A percentile compares a stretch with the other conserved stretches of the same genome.
Conservation (phyloP, 2,329 filamentous ascomycete genomes). For the Metarhizium album region DNA sequence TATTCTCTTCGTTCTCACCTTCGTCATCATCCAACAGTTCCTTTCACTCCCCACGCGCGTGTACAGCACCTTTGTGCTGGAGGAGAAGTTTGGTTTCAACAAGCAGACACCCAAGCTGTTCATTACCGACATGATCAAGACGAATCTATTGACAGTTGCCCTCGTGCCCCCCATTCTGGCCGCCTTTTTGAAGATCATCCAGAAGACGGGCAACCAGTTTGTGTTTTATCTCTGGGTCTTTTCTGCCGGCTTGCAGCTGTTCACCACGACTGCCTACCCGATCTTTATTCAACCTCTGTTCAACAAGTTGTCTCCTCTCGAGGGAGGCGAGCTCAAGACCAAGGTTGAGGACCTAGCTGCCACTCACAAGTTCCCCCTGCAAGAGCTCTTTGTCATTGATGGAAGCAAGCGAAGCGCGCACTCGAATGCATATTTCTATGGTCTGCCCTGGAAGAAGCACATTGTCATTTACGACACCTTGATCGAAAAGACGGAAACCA, state of each 20-base stretch:
- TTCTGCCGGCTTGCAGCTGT: slow-evolving; percentile 77
- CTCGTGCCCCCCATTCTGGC: slow-evolving; percentile 82
- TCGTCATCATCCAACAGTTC: slow-evolving; percentile 71
- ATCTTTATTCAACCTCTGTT: slow-evolving; percentile 90
- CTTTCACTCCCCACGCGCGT: slow-evolving; percentile 72
- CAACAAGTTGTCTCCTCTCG: slow-evolving; percentile 92
- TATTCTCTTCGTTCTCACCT: slow-evolving; percentile 81
- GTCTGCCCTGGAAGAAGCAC: slow-evolving; percentile 98
- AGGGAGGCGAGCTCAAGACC: slow-evolving; percentile 78
- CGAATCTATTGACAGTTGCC: slow-evolving; percentile 67
- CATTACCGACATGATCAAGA: slow-evolving; percentile 84
- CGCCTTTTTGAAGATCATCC: slow-evolving; percentile 86
- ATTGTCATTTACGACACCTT: slow-evolving; percentile 99
- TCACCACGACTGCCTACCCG: slow-evolving; percentile 93
- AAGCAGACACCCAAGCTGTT: slow-evolving; percentile 90
- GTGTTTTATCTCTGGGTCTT: slow-evolving; percentile 99
- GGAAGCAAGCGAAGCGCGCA: slow-evolving; percentile 80
- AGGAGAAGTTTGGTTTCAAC: slow-evolving; percentile 97
- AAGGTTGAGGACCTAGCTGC: slow-evolving; percentile 76
- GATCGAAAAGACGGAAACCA: slow-evolving; percentile 84
- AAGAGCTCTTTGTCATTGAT: slow-evolving; percentile 89
- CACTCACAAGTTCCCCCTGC: slow-evolving; percentile 80
- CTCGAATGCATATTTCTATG: slow-evolving; percentile 92
- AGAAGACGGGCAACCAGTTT: slow-evolving; percentile 87
- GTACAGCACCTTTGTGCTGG: slow-evolving; percentile 91